Evolutionary conservation across 441 rosid species (phyloP).

Genomic region (Metrosideros polymorpha): DNA sequence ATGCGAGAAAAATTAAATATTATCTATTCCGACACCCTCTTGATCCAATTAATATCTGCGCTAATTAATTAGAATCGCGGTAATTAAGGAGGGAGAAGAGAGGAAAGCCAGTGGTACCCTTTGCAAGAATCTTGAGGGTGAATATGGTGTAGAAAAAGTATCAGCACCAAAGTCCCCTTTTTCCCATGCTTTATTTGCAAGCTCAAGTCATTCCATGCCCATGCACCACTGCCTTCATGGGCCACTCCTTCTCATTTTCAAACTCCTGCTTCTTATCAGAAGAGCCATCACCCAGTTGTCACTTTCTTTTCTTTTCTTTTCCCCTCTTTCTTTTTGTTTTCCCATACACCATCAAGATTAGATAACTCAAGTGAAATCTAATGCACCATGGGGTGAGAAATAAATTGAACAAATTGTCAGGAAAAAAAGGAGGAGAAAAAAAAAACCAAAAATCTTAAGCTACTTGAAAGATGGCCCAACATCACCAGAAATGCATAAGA

Average conservation of each 20-base stretch:
- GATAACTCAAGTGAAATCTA: not conserved
- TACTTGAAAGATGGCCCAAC: not conserved
- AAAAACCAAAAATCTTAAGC: not conserved
- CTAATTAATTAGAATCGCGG: not conserved
- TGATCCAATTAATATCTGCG: not conserved
- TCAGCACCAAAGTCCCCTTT: slow-evolving; percentile 18
- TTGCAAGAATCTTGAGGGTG: not conserved
- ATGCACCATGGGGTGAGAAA: not conserved
- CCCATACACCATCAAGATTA: not conserved
- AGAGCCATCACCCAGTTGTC: not conserved
- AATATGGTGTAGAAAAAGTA: slow-evolving; percentile 30
- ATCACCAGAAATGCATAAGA: not conserved
- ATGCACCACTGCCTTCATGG: slow-evolving; percentile 31
- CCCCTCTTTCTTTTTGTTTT: not conserved
- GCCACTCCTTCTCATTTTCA: slow-evolving; percentile 16
- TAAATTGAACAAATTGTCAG: not conserved
- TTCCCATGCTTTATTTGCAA: slow-evolving; percentile 30
- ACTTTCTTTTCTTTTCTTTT: not conserved
- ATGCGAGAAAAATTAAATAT: not conserved
- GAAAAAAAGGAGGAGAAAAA: not conserved
- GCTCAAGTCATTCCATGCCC: slow-evolving; percentile 31
- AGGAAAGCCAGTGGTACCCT: not conserved
- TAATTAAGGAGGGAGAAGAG: not conserved
- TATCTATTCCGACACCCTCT: not conserved
- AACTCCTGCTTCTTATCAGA: not conserved